Evolutionary conservation across 192 early-diverging fungal genomes (phyloP).

Genomic region (Coemansia furcata): DNA sequence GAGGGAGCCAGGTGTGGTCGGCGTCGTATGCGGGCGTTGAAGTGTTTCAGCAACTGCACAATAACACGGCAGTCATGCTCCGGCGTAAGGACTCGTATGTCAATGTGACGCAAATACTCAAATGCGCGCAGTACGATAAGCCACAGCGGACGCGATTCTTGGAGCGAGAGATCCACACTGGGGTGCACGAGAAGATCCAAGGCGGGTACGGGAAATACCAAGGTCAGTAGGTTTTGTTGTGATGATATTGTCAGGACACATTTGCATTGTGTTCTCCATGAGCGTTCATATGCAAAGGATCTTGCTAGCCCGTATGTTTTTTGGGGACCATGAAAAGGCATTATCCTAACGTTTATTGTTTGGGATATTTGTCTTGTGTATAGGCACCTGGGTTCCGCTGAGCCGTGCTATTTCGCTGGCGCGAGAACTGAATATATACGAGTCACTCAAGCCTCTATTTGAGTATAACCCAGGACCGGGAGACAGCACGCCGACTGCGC

Average conservation of each 20-base stretch:
- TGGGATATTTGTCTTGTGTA: constrained; percentile 3
- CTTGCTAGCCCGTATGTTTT: neutral
- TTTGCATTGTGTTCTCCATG: neutral
- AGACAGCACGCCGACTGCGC: constrained; percentile 49
- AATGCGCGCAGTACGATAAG: constrained; percentile 86
- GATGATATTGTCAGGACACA: neutral
- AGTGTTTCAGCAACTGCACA: constrained; percentile 76
- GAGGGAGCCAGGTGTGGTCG: constrained; percentile 44
- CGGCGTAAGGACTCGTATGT: constrained; percentile 75
- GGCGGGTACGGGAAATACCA: constrained; percentile 96
- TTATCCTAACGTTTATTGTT: neutral
- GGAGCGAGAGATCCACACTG: constrained; percentile 77
- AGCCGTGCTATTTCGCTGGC: constrained; percentile 39
- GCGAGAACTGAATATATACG: constrained; percentile 36
- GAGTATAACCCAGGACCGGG: constrained; percentile 44
- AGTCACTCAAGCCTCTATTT: constrained; percentile 32
- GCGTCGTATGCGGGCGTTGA: constrained; percentile 62
- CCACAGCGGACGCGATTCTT: constrained; percentile 83
- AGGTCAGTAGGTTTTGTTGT: constrained; percentile 51
- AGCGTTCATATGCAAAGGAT: neutral
- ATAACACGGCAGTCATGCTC: constrained; percentile 76
- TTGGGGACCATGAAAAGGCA: neutral
- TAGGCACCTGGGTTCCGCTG: constrained; percentile 56
- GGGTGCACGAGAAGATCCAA: constrained; percentile 90
- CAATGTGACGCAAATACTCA: constrained; percentile 93